A percentile compares a stretch with the other conserved stretches of the same genome.
Evolutionary conservation across 371 early-diverging fungal genomes (phyloP).

Genomic region (Capniomyces stellatus): DNA sequence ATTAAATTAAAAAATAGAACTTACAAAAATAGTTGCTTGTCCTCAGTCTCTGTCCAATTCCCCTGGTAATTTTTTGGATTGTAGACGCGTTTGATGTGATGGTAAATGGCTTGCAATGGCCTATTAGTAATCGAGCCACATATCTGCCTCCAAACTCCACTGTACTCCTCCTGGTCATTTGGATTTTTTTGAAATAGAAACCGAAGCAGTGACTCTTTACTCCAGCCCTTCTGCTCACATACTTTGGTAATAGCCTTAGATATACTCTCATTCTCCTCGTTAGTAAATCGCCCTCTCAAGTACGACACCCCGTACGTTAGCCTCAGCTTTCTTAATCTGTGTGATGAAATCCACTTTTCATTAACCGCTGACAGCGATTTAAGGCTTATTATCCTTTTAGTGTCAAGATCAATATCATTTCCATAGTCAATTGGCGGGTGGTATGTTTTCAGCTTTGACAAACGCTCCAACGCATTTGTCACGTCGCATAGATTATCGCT

Average conservation of each 20-base stretch:
- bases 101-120: constrained; percentile 23
- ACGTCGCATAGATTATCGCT: no score
- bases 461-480: no score
- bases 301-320: constrained; percentile 11
- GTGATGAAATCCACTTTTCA: not conserved
- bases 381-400: no score
- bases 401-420: no score
- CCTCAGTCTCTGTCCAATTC: constrained; percentile 20
- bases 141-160: constrained; percentile 15
- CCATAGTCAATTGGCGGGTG: no score
- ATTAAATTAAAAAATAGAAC: not conserved
- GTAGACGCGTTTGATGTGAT: constrained; percentile 17
- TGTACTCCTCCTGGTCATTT: constrained; percentile 9
- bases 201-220: constrained; percentile 10
- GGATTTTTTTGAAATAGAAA: constrained; percentile 14
- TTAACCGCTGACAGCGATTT: not conserved
- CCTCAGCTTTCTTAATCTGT: not conserved
- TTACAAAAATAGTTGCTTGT: constrained; percentile 8
- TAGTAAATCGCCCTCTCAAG: constrained; percentile 20
- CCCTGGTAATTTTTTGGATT: constrained; percentile 23
- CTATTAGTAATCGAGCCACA: constrained; percentile 16
- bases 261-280: constrained; percentile 12
- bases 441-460: no score
- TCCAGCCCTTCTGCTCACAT: constrained; percentile 8
- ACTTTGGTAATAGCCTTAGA: constrained; percentile 8